These are phyloP conservation scores for Leptodontidium sp. DNA, from an alignment of 2,329 filamentous ascomycete species.

Conservation along the genomic window DNA sequence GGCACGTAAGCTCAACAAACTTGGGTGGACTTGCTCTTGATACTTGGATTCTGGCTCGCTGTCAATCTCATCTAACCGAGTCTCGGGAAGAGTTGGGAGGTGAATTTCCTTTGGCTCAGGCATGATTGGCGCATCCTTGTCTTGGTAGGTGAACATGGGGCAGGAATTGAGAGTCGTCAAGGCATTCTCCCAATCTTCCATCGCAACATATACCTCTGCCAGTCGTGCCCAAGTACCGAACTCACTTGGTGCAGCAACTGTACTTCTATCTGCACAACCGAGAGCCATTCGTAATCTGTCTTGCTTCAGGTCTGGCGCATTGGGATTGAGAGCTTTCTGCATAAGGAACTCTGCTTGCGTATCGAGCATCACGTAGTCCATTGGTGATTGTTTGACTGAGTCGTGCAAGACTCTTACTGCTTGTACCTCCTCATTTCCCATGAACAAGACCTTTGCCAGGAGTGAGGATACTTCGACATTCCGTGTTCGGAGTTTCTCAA, in stretches of 20 bases:
- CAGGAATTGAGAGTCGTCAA: constrained; percentile 96
- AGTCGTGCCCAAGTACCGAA: constrained; percentile 96
- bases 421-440: constrained; percentile 97
- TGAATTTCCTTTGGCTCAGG: constrained; percentile 89
- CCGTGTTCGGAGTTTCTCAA: constrained; percentile 90
- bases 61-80: constrained; percentile 93
- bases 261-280: constrained; percentile 92
- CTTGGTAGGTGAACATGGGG: constrained; percentile 99
- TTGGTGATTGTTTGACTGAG: constrained; percentile 87
- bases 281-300: constrained; percentile 84
- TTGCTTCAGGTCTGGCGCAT: constrained; percentile 62
- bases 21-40: constrained; percentile 86
- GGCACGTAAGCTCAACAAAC: constrained; percentile 83
- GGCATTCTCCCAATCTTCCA: constrained; percentile 97
- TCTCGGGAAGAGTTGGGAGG: constrained; percentile 87
- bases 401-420: constrained; percentile 89
- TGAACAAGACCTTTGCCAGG: constrained; percentile 88
- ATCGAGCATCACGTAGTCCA: constrained; percentile 97
- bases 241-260: constrained; percentile 94
- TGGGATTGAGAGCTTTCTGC: constrained; percentile 73
- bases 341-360: constrained; percentile 92
- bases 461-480: constrained; percentile 95
- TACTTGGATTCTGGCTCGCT: constrained; percentile 85
- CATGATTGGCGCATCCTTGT: constrained; percentile 95
- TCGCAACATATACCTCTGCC: constrained; percentile 89